Percentiles rank a stretch among this genome's conserved stretches.
phyloP scores from a whole-genome alignment of 352 stramenopile genomes.

The Discostella stelligera region DNA sequence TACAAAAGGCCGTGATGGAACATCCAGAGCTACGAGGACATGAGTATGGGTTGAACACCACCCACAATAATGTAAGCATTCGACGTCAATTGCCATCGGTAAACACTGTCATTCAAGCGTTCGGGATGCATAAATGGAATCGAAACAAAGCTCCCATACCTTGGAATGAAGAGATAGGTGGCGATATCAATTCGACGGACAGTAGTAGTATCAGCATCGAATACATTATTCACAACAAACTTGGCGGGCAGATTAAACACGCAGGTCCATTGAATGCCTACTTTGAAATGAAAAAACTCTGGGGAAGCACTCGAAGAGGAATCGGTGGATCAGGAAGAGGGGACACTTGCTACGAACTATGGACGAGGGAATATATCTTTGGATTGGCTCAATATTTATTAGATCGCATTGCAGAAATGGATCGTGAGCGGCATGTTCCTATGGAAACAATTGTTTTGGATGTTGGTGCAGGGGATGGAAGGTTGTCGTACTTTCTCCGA shows the following conservation, averaged over 20 bases:
- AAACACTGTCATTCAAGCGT: conserved; percentile 49
- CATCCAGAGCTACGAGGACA: conserved; percentile 53
- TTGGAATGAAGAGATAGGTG: conserved; percentile 21
- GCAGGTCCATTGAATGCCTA: conserved; percentile 80
- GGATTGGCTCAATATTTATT: conserved; percentile 71
- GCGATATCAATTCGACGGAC: not conserved
- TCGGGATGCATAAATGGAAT: conserved; percentile 66
- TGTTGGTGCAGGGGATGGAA: conserved; percentile 80
- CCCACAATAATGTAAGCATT: not conserved
- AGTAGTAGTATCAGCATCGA: conserved; percentile 26
- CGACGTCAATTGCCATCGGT: conserved; percentile 38
- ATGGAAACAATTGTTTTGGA: conserved; percentile 74
- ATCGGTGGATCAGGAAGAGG: conserved; percentile 21
- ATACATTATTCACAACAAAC: conserved; percentile 35
- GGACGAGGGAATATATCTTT: conserved; percentile 78
- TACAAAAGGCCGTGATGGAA: conserved; percentile 48
- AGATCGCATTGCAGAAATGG: conserved; percentile 35
- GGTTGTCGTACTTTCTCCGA: conserved; percentile 68
- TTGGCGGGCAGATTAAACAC: conserved; percentile 27
- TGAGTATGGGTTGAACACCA: conserved; percentile 4
- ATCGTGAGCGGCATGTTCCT: conserved; percentile 12
- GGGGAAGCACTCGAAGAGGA: not conserved
- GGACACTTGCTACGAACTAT: conserved; percentile 79
- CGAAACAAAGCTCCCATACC: conserved; percentile 23
- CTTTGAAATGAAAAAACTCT: conserved; percentile 63